These are phyloP conservation scores for Leccinum subgranulosum DNA, from an alignment of 768 basidiomycete species.

Conservation along the genomic window DNA sequence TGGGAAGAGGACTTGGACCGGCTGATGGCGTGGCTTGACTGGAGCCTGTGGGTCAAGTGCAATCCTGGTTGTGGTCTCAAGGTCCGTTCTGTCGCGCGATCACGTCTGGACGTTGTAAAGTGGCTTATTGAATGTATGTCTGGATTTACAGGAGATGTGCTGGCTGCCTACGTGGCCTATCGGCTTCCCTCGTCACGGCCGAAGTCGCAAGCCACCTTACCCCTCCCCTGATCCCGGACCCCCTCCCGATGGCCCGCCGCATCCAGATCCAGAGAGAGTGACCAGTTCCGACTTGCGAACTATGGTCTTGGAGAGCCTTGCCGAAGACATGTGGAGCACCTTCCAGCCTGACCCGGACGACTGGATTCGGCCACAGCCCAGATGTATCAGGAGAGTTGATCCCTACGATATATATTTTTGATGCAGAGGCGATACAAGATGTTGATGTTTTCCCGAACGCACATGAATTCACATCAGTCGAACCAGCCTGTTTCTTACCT, in stretches of 20 bases:
- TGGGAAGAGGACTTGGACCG: slow-evolving; percentile 37
- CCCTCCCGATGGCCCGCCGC: not conserved
- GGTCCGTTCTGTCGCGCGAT: slow-evolving; percentile 29
- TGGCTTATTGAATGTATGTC: not conserved
- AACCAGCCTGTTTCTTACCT: not conserved
- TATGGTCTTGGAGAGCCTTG: not conserved
- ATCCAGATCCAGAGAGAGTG: not conserved
- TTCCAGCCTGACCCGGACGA: slow-evolving; percentile 3
- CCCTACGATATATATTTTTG: not conserved
- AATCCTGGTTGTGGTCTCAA: slow-evolving; percentile 43
- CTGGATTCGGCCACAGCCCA: slow-evolving; percentile 23
- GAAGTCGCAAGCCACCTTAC: not conserved
- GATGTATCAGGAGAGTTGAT: slow-evolving; percentile 11
- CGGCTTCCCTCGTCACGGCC: slow-evolving; percentile 6
- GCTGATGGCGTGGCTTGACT: slow-evolving; percentile 52
- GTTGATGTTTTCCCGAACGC: not conserved
- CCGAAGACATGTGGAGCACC: not conserved
- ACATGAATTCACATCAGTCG: not conserved
- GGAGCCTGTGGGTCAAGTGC: slow-evolving; percentile 50
- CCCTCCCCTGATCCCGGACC: not conserved
- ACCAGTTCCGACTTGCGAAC: not conserved
- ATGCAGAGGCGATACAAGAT: not conserved
- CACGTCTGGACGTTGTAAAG: too few species aligned
- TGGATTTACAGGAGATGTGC: slow-evolving; percentile 21
- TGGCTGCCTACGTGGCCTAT: slow-evolving; percentile 26